These are phyloP conservation scores for Shiraia sp. DNA, from an alignment of 2,329 filamentous ascomycete species.

Conservation along the genomic window DNA sequence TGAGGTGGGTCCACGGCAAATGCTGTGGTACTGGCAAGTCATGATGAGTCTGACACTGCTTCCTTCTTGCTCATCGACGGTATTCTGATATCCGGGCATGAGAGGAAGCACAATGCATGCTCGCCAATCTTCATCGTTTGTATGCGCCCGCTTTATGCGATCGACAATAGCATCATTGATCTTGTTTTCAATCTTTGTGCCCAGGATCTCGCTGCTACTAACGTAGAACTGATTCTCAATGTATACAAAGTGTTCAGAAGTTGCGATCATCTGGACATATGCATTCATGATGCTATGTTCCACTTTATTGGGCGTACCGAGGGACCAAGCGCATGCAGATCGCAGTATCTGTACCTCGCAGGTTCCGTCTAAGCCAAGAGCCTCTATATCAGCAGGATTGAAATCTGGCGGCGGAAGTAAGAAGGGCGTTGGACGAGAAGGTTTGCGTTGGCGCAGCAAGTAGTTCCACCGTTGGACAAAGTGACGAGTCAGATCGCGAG, in stretches of 20 bases:
- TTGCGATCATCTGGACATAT: slow-evolving; percentile 91
- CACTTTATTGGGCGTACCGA: slow-evolving; percentile 79
- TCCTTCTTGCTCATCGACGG: slow-evolving; percentile 89
- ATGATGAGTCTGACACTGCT: slow-evolving; percentile 94
- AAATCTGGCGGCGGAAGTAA: slow-evolving; percentile 92
- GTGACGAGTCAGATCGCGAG: slow-evolving; percentile 89
- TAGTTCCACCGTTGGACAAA: slow-evolving; percentile 99
- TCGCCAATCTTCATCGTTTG: slow-evolving; percentile 86
- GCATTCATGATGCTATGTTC: slow-evolving; percentile 97
- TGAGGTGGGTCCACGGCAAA: slow-evolving; percentile 87
- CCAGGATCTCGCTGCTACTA: slow-evolving; percentile 86
- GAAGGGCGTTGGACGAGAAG: slow-evolving; percentile 90
- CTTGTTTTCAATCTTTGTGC: slow-evolving; percentile 84
- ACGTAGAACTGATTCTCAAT: slow-evolving; percentile 99
- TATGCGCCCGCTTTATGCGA: slow-evolving; percentile 81
- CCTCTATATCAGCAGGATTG: slow-evolving; percentile 80
- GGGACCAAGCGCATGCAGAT: slow-evolving; percentile 87
- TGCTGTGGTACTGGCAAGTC: slow-evolving; percentile 95
- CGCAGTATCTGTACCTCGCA: slow-evolving; percentile 96
- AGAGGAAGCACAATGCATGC: slow-evolving; percentile 88
- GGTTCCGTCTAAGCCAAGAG: slow-evolving; percentile 85
- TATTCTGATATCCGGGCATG: slow-evolving; percentile 98
- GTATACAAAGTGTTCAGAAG: slow-evolving; percentile 96
- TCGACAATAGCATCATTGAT: slow-evolving; percentile 95
- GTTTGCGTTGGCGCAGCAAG: slow-evolving; percentile 86